Conservation (phyloP, 106 monocot genomes). For the Amphibolis antarctica region DNA sequence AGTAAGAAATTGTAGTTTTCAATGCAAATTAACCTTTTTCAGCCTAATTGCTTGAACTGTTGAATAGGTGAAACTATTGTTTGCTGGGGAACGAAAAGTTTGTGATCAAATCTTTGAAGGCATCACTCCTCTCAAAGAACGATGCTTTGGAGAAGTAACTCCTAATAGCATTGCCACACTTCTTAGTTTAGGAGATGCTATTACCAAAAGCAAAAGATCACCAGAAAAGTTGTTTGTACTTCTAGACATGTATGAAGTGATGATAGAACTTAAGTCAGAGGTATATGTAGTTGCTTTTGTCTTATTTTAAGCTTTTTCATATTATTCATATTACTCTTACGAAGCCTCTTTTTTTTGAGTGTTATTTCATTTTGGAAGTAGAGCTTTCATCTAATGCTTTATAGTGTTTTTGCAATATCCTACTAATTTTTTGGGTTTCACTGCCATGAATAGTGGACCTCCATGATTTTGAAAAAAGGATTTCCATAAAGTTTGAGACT, state of each 20-base stretch:
- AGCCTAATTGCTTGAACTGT: neutral
- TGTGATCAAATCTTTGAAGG: constrained; percentile 91
- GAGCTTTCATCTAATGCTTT: too few species aligned
- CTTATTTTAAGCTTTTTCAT: too few species aligned
- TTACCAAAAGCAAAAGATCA: constrained; percentile 87
- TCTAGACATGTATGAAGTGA: constrained; percentile 96
- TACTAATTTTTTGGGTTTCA: too few species aligned
- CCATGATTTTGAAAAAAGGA: too few species aligned
- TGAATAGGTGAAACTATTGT: constrained; percentile 80
- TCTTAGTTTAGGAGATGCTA: constrained; percentile 93
- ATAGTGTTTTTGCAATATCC: too few species aligned
- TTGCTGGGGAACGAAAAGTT: constrained; percentile 82
- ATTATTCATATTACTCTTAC: too few species aligned
- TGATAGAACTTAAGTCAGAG: constrained; percentile 90
- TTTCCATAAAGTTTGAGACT: too few species aligned
- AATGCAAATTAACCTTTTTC: neutral
- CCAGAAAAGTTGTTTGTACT: constrained; percentile 96
- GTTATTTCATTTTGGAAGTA: too few species aligned
- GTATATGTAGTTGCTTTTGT: constrained; percentile 19
- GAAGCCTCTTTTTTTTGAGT: too few species aligned
- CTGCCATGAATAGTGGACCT: too few species aligned
- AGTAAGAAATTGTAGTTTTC: constrained; percentile 29
- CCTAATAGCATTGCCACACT: constrained; percentile 59
- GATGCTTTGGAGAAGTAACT: constrained; percentile 80
- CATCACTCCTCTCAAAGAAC: constrained; percentile 45